Percentiles rank a stretch among this genome's conserved stretches.
Conservation (phyloP, 2,329 filamentous ascomycete genomes). For the Dothidotthia symphoricarpi region DNA sequence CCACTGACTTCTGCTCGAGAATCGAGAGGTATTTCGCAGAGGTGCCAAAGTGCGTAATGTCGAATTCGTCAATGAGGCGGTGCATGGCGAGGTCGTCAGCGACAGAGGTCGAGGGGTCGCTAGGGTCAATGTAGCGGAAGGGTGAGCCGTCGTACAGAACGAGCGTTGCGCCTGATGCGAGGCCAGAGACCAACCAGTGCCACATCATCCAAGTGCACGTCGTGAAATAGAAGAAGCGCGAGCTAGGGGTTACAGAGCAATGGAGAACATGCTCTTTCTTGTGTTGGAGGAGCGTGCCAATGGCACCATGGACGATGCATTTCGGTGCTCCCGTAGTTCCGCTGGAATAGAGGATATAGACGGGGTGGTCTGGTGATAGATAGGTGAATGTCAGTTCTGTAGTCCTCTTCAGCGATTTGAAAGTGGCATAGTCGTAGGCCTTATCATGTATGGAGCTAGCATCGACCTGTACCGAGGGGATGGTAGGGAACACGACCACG, state of each 20-base stretch:
- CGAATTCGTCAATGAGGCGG: slow-evolving; percentile 72
- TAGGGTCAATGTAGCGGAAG: slow-evolving; percentile 56
- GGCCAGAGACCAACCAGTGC: slow-evolving; percentile 90
- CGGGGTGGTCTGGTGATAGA: slow-evolving; percentile 78
- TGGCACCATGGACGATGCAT: slow-evolving; percentile 87
- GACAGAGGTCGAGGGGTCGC: slow-evolving; percentile 50
- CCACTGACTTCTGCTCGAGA: slow-evolving; percentile 69
- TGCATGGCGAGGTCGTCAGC: slow-evolving; percentile 79
- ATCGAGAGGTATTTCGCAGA: slow-evolving; percentile 90
- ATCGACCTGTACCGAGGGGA: slow-evolving; percentile 44
- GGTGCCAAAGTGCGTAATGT: slow-evolving; percentile 91
- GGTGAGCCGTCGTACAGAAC: slow-evolving; percentile 92
- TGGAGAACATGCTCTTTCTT: slow-evolving; percentile 95
- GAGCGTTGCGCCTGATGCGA: slow-evolving; percentile 78
- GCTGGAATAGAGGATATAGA: slow-evolving; percentile 91
- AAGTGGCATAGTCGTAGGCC: slow-evolving; percentile 38
- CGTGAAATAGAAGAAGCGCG: slow-evolving; percentile 87
- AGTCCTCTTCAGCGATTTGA: slow-evolving; percentile 42
- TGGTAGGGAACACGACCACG: slow-evolving; percentile 72
- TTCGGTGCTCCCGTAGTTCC: slow-evolving; percentile 88
- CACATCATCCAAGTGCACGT: slow-evolving; percentile 99
- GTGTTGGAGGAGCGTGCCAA: slow-evolving; percentile 90
- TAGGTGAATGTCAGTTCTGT: slow-evolving; percentile 62
- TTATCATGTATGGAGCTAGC: slow-evolving; percentile 43
- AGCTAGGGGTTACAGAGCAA: slow-evolving; percentile 70